phyloP scores from a whole-genome alignment of 78 protist species.

The Isochrysis galbana region DNA sequence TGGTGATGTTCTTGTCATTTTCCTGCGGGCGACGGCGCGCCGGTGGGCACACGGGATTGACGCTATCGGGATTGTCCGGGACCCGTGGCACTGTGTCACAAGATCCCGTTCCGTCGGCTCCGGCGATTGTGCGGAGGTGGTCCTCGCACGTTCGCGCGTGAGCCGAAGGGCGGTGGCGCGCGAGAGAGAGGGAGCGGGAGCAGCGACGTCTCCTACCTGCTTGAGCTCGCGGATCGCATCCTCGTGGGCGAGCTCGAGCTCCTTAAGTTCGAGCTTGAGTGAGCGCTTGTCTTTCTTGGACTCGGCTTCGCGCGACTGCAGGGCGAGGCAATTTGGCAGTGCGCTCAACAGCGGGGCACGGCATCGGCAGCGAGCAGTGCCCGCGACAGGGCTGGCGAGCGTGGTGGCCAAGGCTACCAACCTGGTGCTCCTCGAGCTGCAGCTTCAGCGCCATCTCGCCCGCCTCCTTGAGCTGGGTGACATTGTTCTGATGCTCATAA shows the following conservation, averaged over 20 bases:
- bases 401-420: background rate
- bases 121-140: too few relatives aligned
- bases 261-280: constrained; percentile 57
- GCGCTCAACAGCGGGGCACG: too few relatives aligned
- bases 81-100: too few relatives aligned
- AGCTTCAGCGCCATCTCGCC: constrained; percentile 51
- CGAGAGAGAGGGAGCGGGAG: constrained; percentile 9
- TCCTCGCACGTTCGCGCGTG: too few relatives aligned
- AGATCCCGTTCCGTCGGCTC: too few relatives aligned
- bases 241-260: constrained; percentile 64
- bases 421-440: constrained; percentile 37
- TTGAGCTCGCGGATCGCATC: constrained; percentile 11
- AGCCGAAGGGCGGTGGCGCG: too few relatives aligned
- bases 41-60: background rate
- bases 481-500: constrained; percentile 78
- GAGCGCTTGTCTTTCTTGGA: constrained; percentile 39
- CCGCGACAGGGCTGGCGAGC: background rate
- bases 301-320: constrained; percentile 22
- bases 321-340: background rate
- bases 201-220: background rate
- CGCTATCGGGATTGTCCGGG: too few relatives aligned
- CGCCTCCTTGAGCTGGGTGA: constrained; percentile 62
- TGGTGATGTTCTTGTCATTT: constrained; percentile 56
- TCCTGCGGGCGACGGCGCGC: constrained; percentile 15
- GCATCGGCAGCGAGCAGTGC: too few relatives aligned